These are phyloP conservation scores for Penicillium sp. DNA, from an alignment of 2,329 filamentous ascomycete species.

Conservation along the genomic window DNA sequence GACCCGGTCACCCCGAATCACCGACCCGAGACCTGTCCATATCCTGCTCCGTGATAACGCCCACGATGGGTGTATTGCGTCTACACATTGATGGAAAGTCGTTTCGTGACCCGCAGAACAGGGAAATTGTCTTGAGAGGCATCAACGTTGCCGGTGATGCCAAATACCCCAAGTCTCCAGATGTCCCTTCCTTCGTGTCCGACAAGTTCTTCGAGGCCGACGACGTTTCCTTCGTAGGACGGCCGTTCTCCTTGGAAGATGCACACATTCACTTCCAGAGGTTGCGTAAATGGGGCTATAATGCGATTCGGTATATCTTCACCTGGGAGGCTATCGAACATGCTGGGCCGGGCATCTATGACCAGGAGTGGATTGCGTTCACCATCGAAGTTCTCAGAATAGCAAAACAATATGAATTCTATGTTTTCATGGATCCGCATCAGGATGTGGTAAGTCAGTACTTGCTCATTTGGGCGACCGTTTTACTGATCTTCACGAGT, in stretches of 20 bases:
- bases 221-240: constrained; percentile 78
- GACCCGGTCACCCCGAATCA: not conserved
- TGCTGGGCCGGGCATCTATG: constrained; percentile 82
- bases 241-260: constrained; percentile 78
- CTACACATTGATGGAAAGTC: constrained; percentile 78
- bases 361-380: constrained; percentile 87
- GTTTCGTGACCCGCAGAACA: constrained; percentile 75
- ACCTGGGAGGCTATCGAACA: constrained; percentile 99
- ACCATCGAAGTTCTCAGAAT: constrained; percentile 79
- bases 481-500: constrained; percentile 50
- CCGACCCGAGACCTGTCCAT: not conserved
- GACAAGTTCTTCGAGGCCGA: constrained; percentile 90
- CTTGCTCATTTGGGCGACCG: not conserved
- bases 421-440: constrained; percentile 97
- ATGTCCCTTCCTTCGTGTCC: constrained; percentile 72
- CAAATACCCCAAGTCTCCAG: constrained; percentile 78
- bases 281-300: constrained; percentile 86
- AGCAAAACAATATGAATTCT: constrained; percentile 87
- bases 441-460: constrained; percentile 78
- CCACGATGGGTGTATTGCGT: constrained; percentile 65
- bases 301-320: constrained; percentile 92
- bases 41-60: not conserved
- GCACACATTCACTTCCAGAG: constrained; percentile 82
- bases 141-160: constrained; percentile 91
- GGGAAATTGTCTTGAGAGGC: constrained; percentile 82